A percentile compares a stretch with the other conserved stretches of the same genome.
phyloP scores from a whole-genome alignment of 257 asterid species.

The Nicotiana noctiflora region DNA sequence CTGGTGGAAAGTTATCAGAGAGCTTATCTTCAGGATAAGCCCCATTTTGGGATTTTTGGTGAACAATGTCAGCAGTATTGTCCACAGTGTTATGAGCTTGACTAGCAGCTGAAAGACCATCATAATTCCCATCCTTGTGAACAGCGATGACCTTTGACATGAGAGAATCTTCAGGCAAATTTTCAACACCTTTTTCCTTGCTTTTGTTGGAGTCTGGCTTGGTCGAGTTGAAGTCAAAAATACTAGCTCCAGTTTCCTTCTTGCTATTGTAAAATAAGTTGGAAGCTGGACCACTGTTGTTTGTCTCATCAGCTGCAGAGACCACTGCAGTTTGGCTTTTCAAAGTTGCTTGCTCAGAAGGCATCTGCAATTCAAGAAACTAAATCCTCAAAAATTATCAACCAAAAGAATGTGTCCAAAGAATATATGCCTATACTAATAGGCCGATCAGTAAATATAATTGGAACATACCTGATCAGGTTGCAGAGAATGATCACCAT shows the following conservation, averaged over 20 bases:
- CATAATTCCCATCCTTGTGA: not conserved
- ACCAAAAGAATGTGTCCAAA: not conserved
- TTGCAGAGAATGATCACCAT: constrained; percentile 17
- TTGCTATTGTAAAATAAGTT: constrained; percentile 26
- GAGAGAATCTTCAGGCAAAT: not conserved
- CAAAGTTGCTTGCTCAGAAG: constrained; percentile 26
- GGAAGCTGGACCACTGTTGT: constrained; percentile 25
- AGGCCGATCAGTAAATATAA: not conserved
- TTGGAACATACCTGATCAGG: constrained; percentile 39
- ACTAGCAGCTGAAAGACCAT: not conserved
- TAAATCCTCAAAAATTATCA: not conserved
- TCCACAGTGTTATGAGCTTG: constrained; percentile 2
- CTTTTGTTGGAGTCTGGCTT: constrained; percentile 8
- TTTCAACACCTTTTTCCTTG: constrained; percentile 11
- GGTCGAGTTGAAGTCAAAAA: constrained; percentile 41
- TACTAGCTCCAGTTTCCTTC: constrained; percentile 39
- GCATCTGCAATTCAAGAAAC: constrained; percentile 27
- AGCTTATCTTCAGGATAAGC: constrained; percentile 11
- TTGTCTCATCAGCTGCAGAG: constrained; percentile 23
- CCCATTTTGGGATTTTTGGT: constrained; percentile 15
- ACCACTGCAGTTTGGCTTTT: constrained; percentile 15
- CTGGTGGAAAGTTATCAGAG: constrained; percentile 15
- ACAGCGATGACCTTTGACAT: not conserved
- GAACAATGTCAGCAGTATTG: constrained; percentile 8
- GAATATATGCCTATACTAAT: not conserved